phyloP scores from a whole-genome alignment of 1,284 basidiomycete genomes.

The Ganoderma leucocontextum region DNA sequence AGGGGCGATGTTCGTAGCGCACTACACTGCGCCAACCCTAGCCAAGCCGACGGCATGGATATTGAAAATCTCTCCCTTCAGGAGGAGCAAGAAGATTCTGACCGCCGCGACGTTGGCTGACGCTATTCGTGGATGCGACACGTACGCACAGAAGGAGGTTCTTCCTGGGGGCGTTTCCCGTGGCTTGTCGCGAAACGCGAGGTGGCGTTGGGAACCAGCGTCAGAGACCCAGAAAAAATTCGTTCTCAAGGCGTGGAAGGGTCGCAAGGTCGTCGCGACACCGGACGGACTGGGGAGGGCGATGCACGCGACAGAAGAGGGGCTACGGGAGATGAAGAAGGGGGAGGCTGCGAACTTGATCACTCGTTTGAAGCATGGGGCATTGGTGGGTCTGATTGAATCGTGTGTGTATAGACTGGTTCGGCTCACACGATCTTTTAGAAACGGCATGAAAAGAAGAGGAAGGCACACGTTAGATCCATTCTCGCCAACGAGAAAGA shows the following conservation, averaged over 20 bases:
- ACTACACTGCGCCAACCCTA: conserved; percentile 63
- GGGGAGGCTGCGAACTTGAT: conserved; percentile 84
- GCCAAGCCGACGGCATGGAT: conserved; percentile 53
- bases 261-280: conserved; percentile 37
- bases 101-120: conserved; percentile 60
- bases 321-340: conserved; percentile 64
- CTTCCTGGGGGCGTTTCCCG: conserved; percentile 54
- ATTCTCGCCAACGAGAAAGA: conserved; percentile 54
- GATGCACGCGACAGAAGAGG: conserved; percentile 36
- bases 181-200: conserved; percentile 68
- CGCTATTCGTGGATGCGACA: conserved; percentile 75
- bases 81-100: conserved; percentile 61
- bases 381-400: conserved; percentile 55
- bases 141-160: conserved; percentile 64
- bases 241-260: conserved; percentile 66
- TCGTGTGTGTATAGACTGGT: not conserved
- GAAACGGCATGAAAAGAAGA: conserved; percentile 65
- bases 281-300: conserved; percentile 20
- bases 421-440: conserved; percentile 37
- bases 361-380: conserved; percentile 80
- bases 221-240: conserved; percentile 69
- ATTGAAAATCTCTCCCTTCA: conserved; percentile 62
- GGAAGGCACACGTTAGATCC: conserved; percentile 50
- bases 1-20: conserved; percentile 50
- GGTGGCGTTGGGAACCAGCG: conserved; percentile 78